These are phyloP conservation scores for Barnettozyma siamensis DNA, from an alignment of 805 yeast genomes.

Conservation along the genomic window DNA sequence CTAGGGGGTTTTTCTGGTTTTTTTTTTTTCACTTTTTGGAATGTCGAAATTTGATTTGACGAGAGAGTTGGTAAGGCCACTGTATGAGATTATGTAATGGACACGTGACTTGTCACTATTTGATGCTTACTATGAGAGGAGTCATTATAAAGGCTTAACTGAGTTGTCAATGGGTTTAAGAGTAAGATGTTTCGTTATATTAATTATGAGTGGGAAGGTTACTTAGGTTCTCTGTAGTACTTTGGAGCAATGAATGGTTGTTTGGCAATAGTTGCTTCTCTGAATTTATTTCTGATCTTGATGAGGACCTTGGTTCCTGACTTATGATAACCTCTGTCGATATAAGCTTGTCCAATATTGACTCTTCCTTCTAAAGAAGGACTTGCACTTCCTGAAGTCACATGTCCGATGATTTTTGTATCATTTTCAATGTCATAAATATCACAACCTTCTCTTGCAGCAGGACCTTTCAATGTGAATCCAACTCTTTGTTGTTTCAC, in stretches of 20 bases:
- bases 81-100: not conserved
- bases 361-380: slow-evolving; percentile 63
- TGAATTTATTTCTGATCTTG: slow-evolving; percentile 76
- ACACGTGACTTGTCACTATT: too few relatives aligned
- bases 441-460: slow-evolving; percentile 79
- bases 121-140: too few relatives aligned
- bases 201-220: not conserved
- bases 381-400: slow-evolving; percentile 57
- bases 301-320: slow-evolving; percentile 67
- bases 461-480: slow-evolving; percentile 68
- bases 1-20: slow-evolving; percentile 15
- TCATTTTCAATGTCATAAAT: slow-evolving; percentile 51
- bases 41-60: slow-evolving; percentile 22
- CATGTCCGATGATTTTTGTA: slow-evolving; percentile 46
- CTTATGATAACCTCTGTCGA: slow-evolving; percentile 65
- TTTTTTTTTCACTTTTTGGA: slow-evolving; percentile 14
- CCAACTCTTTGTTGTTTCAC: slow-evolving; percentile 69
- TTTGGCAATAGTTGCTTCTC: slow-evolving; percentile 70
- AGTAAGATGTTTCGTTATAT: too few relatives aligned
- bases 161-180: too few relatives aligned
- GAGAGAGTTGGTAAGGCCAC: slow-evolving; percentile 6
- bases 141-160: not conserved
- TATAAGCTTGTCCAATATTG: slow-evolving; percentile 89
- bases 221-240: slow-evolving; percentile 46
- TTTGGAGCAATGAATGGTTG: slow-evolving; percentile 79